Base-by-base conservation (phyloP, 2,329 filamentous ascomycete species). In the Diaporthe humulicola region DNA sequence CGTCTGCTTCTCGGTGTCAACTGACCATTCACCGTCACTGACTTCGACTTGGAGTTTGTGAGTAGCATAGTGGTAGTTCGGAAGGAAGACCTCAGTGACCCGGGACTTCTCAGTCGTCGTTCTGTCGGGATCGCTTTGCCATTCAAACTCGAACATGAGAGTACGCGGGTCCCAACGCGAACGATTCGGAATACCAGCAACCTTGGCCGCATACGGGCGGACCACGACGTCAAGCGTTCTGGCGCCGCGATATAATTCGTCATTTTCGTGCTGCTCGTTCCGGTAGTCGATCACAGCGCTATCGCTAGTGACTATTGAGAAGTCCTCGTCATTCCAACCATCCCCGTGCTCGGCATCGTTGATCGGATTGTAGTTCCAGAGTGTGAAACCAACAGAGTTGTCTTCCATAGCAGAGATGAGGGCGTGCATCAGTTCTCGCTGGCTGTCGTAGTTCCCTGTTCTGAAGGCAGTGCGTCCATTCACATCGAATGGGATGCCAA, bases 311-410 rank as follows among this genome's bases (percentile, higher is more conserved):
- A 85, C 78, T 33, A 86, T 77, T 0, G 85, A 86, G 67, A 86
- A 86, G 60, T 86, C 84, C 73, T 86, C 84, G 71, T 82, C 85
- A 73, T 86, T 86, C 84, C 84, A 86, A 1, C 84, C 83, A 15
- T 86, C 84, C 0, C 84, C 84, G 12, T 83, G 83, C 76, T 83
- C 82, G 42, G 82, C 79, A 6, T 80, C 77, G 70, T 85, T 85
- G 48, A 82, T 80, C 0, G 84, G 84, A 60, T 85, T 85, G 57
- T 84, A 85, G 71, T 86, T 85, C 80, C 84, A 85, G 8, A 85
- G 75, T 0, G 84, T 85, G 22, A 86, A 85, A 3, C 80, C 82
- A 15, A 84, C 79, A 50, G 80, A 70, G 79, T 81, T 77, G 70
- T 85, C 82, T 76, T 86, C 84, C 84, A 86, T 86, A 28, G 81